phyloP scores from a whole-genome alignment of 2,329 filamentous ascomycete species.

The Stagonosporopsis rhizophila region DNA sequence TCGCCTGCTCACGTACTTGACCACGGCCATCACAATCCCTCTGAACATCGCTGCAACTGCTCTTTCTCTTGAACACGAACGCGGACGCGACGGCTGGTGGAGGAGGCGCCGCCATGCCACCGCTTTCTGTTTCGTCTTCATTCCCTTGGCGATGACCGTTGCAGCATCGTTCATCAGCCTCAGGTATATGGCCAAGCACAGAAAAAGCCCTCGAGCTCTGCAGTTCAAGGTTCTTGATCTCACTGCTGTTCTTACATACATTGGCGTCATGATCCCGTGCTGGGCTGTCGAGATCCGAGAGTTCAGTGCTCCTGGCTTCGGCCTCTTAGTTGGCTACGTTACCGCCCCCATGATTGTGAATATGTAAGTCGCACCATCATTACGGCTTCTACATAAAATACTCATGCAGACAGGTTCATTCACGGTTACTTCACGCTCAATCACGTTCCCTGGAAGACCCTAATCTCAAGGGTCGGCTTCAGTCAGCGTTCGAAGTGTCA shows the following conservation, averaged over 20 bases:
- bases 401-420: conserved; percentile 6
- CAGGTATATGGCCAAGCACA: conserved; percentile 10
- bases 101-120: neutral
- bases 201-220: conserved; percentile 5
- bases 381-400: no score
- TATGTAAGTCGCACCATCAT: neutral
- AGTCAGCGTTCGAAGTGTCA: neutral
- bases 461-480: neutral
- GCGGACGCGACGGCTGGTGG: neutral
- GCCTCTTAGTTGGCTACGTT: conserved; percentile 9
- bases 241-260: neutral
- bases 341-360: conserved; percentile 15
- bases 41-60: conserved; percentile 9
- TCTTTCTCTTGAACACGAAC: neutral
- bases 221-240: conserved; percentile 5
- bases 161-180: conserved; percentile 2
- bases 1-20: conserved; percentile 12
- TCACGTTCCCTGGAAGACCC: conserved; percentile 1
- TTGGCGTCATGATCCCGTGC: conserved; percentile 4
- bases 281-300: conserved; percentile 10
- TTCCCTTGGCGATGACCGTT: conserved; percentile 12
- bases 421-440: conserved; percentile 9
- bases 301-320: conserved; percentile 5
- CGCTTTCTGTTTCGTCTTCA: conserved; percentile 13
- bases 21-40: conserved; percentile 9